Base-by-base conservation (phyloP, 441 rosid genomes). In the Gossypium davidsonii region DNA sequence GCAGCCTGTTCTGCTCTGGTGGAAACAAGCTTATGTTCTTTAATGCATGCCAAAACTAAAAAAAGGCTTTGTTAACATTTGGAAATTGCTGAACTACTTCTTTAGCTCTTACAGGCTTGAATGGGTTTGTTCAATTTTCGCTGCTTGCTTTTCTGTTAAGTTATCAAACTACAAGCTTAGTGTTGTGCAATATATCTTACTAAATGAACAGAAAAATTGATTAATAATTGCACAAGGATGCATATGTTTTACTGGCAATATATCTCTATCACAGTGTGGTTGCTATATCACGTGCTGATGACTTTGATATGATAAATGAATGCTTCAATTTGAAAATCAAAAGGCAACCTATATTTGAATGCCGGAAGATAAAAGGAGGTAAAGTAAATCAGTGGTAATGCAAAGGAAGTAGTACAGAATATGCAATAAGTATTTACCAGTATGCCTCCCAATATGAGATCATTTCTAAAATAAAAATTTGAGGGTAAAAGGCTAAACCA, bases 321-420 rank as follows among this genome's bases (percentile, higher is more conserved):
- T 42, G 53, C 53, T 18, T 62, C 67, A 34, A 8, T 61, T 66
- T 14, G 37, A 46, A 66, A 66, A 66, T 66, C 21, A 23, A 46
- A 23, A 46, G 39, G 37, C 9, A 66, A 31, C 20, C 23, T 66
- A 17, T 66, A 31, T 5, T 3, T 23, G 23, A 46, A 14, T 44
- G 70, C 28, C 25, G 1, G 37, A 44, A 65, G 53, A 20, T 20
- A 65, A 44, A 65, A 44, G 68, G 28, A 64, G 39, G 70, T 23
- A 66, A 46, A 46, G 37, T 46, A 66, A 66, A 46, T 46, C 18
- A 66, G 37, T 46, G 17, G 70, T 66, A 66, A 23, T 66, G 18
- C 3, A 1, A 46, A 37, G 56, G 15, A 14, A 42, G 53, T 42
- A 42, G 69, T 0, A 21, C 17, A 11, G 18, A 2, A 0, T 14